These are phyloP conservation scores for Trichosporon coremiiforme DNA, from an alignment of 1,284 basidiomycete species.

Conservation along the genomic window DNA sequence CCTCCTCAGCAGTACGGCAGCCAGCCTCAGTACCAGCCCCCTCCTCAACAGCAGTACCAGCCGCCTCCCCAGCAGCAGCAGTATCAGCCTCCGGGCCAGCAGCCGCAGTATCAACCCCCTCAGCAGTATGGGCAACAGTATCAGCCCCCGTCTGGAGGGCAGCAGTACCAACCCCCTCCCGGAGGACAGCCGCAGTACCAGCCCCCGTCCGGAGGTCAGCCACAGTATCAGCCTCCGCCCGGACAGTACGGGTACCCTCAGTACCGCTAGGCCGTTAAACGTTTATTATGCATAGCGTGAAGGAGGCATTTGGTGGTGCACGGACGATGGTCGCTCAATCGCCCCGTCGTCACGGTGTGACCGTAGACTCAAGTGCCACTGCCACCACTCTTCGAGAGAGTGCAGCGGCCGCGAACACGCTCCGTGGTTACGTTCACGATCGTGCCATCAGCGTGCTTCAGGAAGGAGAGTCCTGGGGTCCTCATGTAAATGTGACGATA, in stretches of 20 bases:
- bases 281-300: background rate
- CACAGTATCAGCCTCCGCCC: background rate
- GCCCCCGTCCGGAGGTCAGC: slow-evolving; percentile 1
- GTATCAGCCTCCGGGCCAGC: no score
- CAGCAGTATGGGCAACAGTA: no score
- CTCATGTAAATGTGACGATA: no score
- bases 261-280: slow-evolving; percentile 7
- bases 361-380: background rate
- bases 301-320: background rate
- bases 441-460: no score
- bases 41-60: background rate
- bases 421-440: no score
- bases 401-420: no score
- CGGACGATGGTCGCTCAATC: background rate
- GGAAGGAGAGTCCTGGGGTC: no score
- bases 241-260: background rate
- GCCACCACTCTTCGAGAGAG: no score
- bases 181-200: slow-evolving; percentile 13
- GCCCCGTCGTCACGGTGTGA: background rate
- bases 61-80: no score
- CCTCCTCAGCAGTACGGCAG: background rate
- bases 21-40: slow-evolving; percentile 12
- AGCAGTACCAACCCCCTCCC: background rate
- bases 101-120: no score
- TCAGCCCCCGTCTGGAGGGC: background rate